Evolutionary conservation across 2,329 filamentous ascomycete species (phyloP), one percentile per base, ranked within the genome.

Genomic region (Talaromyces sp.): DNA sequence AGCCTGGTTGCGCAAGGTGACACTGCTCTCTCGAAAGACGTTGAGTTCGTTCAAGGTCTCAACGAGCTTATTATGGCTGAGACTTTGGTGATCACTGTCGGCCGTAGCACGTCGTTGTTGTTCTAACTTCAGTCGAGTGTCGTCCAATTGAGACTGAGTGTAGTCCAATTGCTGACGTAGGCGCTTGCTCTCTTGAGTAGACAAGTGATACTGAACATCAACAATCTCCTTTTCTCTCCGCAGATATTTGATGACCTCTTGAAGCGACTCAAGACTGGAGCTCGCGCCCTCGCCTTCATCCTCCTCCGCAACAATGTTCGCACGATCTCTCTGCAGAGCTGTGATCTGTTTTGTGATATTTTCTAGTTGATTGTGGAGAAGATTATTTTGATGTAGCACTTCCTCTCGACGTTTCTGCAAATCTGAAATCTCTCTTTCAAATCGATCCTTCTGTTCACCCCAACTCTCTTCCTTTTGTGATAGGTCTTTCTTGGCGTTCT

Each of bases 191-290:
- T 99, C 95, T 69, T 96, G 91, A 0, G 88, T 83, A 70, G 93
- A 93, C 50, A 98, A 82, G 69, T 97, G 93, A 70, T 92, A 90
- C 71, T 98, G 93, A n/a, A 97, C 91, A 69, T 99, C 93, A 8
- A 97, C 84, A 67, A 99, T 98, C 73, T 98, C 95, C 81, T 98
- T 99, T 78, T 99, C 96, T 46, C 92, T 89, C 52, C 93, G 89
- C 65, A 99, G 81, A 75, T 95, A 99, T 65, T 86, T 89, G 77
- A 96, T 96, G 62, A 99, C 86, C 71, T 98, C 93, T 65, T 95
- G 90, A 9, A 96, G 84, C 60, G 90, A 91, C 67, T 92, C 90
- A 9, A 88, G 80, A 44, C 85, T 86, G 4, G 84, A 78, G 6
- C 82, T 77, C 16, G 83, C 76, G 1, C 82, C 75, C 12, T 80